Base-by-base conservation (phyloP, 2,329 filamentous ascomycete genomes). In the Bipolaris bicolor region DNA sequence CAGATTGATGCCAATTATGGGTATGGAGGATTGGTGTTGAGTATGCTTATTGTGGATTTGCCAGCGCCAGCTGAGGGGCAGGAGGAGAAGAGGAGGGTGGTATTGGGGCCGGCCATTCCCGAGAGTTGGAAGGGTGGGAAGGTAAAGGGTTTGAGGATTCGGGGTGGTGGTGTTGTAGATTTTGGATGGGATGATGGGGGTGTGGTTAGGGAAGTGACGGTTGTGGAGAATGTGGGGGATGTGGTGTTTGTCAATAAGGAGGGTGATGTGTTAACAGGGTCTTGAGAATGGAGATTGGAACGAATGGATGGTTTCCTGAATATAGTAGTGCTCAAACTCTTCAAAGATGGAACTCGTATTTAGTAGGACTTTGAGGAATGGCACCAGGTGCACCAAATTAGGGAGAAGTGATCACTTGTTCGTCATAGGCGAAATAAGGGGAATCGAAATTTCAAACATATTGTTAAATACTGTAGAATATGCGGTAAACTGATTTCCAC, bases 1-100 rank as follows among this genome's bases (percentile, higher is more conserved):
- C 84, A 86, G 72, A 85, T 86, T 55, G 84, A 86, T 66, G 84
- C 83, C 6, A 86, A 86, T 64, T 86, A 84, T 58, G 84, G 83
- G 3, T 83, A 84, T 49, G 84, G 82, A 2, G 84, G 82, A 0
- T 82, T 81, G 0, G 75, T 84, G 49, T 57, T 85, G 52, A 75
- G 77, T 55, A 82, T 85, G 82, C 66, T 85, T 39, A 76, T 83
- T 46, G 77, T 84, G n/a, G 81, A 85, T 67, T 49, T 83, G 51
- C 62, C 64, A 13, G 31, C 13, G 39, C 77, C 79, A 0, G 60
- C 71, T 7, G 65, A 55, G 0, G 65, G 61, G 2, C 11, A 44
- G 13, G 7, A n/a, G 2, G 26, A 34, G 0, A 48, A 44, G 10
- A 71, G 76, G 48, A 77, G 66, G 0, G 78, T 83, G 6, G 74